These are phyloP conservation scores for Colletotrichum costaricense DNA, from an alignment of 2,329 filamentous ascomycete species.

Conservation along the genomic window DNA sequence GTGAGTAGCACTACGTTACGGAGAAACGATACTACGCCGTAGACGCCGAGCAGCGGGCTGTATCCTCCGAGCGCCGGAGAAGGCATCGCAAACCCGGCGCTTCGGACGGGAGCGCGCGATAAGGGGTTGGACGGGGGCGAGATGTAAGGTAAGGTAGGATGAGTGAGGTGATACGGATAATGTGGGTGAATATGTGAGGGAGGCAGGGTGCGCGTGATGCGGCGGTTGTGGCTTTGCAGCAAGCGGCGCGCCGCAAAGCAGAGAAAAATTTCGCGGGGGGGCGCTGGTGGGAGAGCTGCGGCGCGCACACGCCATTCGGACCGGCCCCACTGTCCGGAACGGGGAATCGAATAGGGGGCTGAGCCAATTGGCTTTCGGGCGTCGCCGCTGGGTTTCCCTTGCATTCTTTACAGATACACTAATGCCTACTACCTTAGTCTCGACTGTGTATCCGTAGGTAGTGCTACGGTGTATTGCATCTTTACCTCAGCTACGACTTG, in stretches of 20 bases:
- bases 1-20: not conserved
- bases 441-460: no score
- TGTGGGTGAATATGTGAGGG: not conserved
- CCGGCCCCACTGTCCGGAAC: conserved; percentile 22
- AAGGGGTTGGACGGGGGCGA: not conserved
- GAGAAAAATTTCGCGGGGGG: conserved; percentile 7
- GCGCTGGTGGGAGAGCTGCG: conserved; percentile 3
- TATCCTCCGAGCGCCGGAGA: conserved; percentile 13
- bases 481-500: not conserved
- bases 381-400: not conserved
- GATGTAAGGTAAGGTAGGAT: not conserved
- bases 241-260: not conserved
- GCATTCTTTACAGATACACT: not conserved
- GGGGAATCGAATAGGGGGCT: conserved; percentile 4
- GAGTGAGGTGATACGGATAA: not conserved
- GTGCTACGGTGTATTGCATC: no score
- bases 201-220: conserved; percentile 20
- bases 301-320: conserved; percentile 3
- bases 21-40: not conserved
- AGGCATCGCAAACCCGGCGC: conserved; percentile 26
- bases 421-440: not conserved
- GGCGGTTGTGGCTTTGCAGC: conserved; percentile 28
- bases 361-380: conserved; percentile 8
- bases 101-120: conserved; percentile 3
- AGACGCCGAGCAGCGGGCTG: conserved; percentile 6